These are phyloP conservation scores for Metarhizium album DNA, from an alignment of 2,329 filamentous ascomycete species.

Conservation along the genomic window DNA sequence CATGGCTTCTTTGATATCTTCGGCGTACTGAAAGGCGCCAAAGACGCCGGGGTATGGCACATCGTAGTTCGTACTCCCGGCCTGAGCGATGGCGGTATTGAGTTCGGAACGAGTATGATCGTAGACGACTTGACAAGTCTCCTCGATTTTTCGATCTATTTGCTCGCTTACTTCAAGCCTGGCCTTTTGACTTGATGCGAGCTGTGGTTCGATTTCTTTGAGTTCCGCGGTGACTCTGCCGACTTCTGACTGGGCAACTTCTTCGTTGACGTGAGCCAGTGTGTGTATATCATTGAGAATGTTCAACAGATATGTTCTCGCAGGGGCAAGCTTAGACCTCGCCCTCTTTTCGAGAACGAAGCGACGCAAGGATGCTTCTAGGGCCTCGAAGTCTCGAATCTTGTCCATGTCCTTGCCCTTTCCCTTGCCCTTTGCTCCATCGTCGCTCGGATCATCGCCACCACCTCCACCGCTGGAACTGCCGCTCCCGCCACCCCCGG, in stretches of 20 bases:
- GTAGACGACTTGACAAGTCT: conserved; percentile 78
- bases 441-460: conserved; percentile 29
- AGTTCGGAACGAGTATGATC: conserved; percentile 69
- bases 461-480: conserved; percentile 41
- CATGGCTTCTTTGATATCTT: conserved; percentile 88
- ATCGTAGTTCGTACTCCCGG: conserved; percentile 67
- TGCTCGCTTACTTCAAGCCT: conserved; percentile 69
- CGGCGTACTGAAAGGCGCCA: conserved; percentile 80
- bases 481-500: conserved; percentile 42
- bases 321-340: conserved; percentile 87
- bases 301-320: conserved; percentile 90
- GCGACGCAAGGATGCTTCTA: conserved; percentile 79
- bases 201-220: conserved; percentile 69
- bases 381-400: conserved; percentile 74
- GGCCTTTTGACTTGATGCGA: conserved; percentile 74
- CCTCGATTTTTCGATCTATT: conserved; percentile 72
- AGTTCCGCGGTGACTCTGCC: conserved; percentile 74
- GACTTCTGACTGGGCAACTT: conserved; percentile 77
- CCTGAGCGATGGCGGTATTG: conserved; percentile 61
- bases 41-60: conserved; percentile 82
- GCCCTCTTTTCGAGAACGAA: conserved; percentile 96
- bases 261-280: conserved; percentile 75
- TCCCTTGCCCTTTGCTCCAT: conserved; percentile 45
- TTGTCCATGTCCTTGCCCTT: conserved; percentile 88
- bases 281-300: conserved; percentile 78